Percentiles rank a stretch among this genome's conserved stretches.
phyloP scores from a whole-genome alignment of 2,329 filamentous ascomycete genomes.

The Fusarium oxysporum region DNA sequence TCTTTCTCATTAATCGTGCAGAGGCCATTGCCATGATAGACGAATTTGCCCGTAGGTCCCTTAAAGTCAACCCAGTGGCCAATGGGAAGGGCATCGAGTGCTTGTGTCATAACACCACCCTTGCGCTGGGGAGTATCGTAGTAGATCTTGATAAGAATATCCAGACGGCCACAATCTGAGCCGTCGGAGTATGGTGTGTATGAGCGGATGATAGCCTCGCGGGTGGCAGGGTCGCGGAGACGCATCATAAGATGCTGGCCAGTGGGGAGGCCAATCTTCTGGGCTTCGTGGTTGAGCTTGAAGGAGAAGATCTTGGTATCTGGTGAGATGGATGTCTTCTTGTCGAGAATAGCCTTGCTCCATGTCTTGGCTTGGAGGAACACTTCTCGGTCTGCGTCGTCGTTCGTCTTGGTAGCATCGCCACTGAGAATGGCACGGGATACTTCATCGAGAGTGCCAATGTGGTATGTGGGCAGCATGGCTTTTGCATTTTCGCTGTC shows the following conservation, averaged over 20 bases:
- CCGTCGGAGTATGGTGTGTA: constrained; percentile 86
- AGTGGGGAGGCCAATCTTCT: constrained; percentile 80
- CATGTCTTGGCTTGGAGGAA: constrained; percentile 81
- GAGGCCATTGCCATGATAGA: constrained; percentile 76
- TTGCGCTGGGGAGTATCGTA: constrained; percentile 65
- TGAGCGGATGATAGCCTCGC: constrained; percentile 81
- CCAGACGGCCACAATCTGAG: constrained; percentile 70
- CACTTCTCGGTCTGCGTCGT: constrained; percentile 60
- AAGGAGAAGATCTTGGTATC: constrained; percentile 88
- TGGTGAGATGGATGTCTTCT: constrained; percentile 76
- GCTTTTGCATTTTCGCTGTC: constrained; percentile 91
- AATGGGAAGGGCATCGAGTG: constrained; percentile 77
- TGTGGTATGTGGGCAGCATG: constrained; percentile 89
- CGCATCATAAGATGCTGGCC: constrained; percentile 91
- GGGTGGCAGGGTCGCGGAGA: constrained; percentile 76
- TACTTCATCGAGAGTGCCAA: constrained; percentile 77
- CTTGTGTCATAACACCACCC: constrained; percentile 85
- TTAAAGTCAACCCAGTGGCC: constrained; percentile 86
- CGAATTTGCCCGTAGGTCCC: constrained; percentile 87
- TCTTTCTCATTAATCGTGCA: constrained; percentile 70
- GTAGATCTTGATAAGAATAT: constrained; percentile 88
- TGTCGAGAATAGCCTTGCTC: constrained; percentile 77
- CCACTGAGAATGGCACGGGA: constrained; percentile 66
- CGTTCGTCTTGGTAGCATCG: constrained; percentile 49
- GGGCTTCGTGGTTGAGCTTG: constrained; percentile 76